Evolutionary conservation across 805 yeast species (phyloP).

Genomic region (Starmerella geochares): DNA sequence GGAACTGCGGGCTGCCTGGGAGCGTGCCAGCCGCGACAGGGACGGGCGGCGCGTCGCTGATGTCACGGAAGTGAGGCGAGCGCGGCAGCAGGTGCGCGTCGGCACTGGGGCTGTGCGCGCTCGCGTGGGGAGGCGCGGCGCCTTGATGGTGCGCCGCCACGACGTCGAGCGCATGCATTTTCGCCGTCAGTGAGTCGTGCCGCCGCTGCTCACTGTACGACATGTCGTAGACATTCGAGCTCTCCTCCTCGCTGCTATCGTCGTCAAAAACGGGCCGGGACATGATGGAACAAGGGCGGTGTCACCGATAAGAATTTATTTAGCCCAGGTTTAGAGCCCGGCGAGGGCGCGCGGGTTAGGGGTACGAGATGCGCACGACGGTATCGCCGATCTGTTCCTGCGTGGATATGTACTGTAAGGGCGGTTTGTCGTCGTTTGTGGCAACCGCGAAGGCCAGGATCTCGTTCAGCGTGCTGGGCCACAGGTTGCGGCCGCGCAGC

Average conservation of each 20-base stretch:
- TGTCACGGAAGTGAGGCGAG: conserved; percentile 15
- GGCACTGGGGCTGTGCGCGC: neutral
- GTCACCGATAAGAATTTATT: neutral
- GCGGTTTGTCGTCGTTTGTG: neutral
- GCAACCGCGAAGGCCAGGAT: conserved; percentile 11
- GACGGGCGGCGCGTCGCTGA: conserved; percentile 16
- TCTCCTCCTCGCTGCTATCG: conserved; percentile 12
- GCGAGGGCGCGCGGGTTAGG: neutral
- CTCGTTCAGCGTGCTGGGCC: conserved; percentile 20
- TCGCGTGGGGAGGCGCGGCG: neutral
- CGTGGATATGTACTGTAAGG: conserved; percentile 13
- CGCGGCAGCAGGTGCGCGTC: neutral
- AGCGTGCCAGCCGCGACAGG: conserved; percentile 10
- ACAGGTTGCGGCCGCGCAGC: conserved; percentile 12
- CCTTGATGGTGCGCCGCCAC: conserved; percentile 9
- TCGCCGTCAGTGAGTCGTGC: conserved; percentile 21
- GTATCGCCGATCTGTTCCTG: conserved; percentile 18
- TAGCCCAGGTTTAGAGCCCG: neutral
- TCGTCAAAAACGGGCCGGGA: conserved; percentile 14
- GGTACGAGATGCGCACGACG: conserved; percentile 13
- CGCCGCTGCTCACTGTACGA: conserved; percentile 25
- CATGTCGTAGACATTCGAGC: conserved; percentile 14
- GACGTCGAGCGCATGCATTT: conserved; percentile 24
- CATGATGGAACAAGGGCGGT: neutral
- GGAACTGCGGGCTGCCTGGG: conserved; percentile 4